phyloP scores from a whole-genome alignment of 257 asterid genomes.

The Primulina huaijiensis region DNA sequence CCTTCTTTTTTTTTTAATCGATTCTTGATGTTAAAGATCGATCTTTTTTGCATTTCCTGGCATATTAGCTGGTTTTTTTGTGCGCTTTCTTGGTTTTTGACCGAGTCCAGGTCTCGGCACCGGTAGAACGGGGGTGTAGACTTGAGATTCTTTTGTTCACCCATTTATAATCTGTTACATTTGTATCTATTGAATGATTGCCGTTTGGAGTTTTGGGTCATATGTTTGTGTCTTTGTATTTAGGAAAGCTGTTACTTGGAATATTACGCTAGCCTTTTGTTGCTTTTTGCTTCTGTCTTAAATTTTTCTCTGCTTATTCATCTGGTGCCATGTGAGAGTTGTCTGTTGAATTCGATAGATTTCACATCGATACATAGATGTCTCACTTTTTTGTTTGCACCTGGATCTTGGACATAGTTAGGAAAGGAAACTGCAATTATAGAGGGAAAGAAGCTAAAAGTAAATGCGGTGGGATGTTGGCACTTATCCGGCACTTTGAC shows the following conservation, averaged over 20 bases:
- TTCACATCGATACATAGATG: slow-evolving; percentile 6
- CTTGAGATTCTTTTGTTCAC: not conserved
- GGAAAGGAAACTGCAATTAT: not conserved
- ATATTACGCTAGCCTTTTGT: slow-evolving; percentile 16
- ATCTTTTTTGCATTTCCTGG: not conserved
- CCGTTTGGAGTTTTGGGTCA: slow-evolving; percentile 17
- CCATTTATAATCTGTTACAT: not conserved
- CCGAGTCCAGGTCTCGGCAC: not conserved
- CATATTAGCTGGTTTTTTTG: not conserved
- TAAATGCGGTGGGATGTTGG: not conserved
- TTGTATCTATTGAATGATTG: not conserved
- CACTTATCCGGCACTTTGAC: not conserved
- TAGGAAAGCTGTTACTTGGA: not conserved
- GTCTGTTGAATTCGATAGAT: slow-evolving; percentile 1
- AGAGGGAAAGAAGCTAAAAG: not conserved
- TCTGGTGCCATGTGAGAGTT: slow-evolving; percentile 3
- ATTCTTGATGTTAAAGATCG: slow-evolving; percentile 22
- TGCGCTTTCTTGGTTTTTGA: not conserved
- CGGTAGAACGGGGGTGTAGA: not conserved
- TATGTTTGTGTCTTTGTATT: slow-evolving; percentile 17
- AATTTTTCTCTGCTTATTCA: not conserved
- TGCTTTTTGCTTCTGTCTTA: slow-evolving; percentile 2
- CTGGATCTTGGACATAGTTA: slow-evolving; percentile 4
- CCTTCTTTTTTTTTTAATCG: slow-evolving; percentile 4
- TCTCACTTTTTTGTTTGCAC: not conserved